These are phyloP conservation scores for Mortierella sp. DNA, from an alignment of 371 early-diverging fungal genomes.

Conservation along the genomic window DNA sequence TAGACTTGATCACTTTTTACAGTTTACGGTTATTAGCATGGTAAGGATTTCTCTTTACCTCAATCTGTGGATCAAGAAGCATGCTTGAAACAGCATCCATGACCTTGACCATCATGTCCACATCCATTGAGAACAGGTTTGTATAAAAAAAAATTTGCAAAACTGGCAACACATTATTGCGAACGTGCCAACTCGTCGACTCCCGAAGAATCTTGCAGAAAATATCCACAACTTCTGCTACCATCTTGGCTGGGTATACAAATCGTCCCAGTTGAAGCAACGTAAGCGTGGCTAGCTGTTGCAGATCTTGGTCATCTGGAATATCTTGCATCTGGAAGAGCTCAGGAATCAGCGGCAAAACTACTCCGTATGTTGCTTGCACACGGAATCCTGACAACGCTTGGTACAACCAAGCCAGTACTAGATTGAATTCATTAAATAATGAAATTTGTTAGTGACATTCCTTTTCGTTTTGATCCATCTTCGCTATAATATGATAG, in stretches of 20 bases:
- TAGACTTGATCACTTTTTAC: background rate
- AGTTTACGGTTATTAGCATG: too few relatives aligned
- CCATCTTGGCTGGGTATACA: slow-evolving; percentile 69
- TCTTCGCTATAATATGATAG: background rate
- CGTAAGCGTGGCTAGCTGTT: slow-evolving; percentile 67
- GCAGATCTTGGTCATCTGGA: slow-evolving; percentile 83
- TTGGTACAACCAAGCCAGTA: slow-evolving; percentile 76
- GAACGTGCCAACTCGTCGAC: slow-evolving; percentile 80
- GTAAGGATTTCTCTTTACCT: slow-evolving; percentile 58
- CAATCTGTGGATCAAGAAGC: slow-evolving; percentile 83
- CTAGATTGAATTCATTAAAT: slow-evolving; percentile 40
- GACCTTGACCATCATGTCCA: slow-evolving; percentile 64
- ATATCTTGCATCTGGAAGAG: slow-evolving; percentile 81
- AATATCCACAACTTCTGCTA: slow-evolving; percentile 65
- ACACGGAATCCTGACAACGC: slow-evolving; percentile 66
- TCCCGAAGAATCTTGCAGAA: slow-evolving; percentile 68
- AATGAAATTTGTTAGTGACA: background rate
- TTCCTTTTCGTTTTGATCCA: background rate
- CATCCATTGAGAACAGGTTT: slow-evolving; percentile 72
- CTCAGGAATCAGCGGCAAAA: slow-evolving; percentile 68
- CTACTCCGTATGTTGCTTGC: slow-evolving; percentile 64
- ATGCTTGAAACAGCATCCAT: slow-evolving; percentile 73
- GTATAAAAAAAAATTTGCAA: slow-evolving; percentile 86
- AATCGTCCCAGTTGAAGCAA: slow-evolving; percentile 65
- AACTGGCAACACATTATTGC: slow-evolving; percentile 77